Base-by-base conservation (phyloP, 2,329 filamentous ascomycete genomes). In the Beauveria sp. region DNA sequence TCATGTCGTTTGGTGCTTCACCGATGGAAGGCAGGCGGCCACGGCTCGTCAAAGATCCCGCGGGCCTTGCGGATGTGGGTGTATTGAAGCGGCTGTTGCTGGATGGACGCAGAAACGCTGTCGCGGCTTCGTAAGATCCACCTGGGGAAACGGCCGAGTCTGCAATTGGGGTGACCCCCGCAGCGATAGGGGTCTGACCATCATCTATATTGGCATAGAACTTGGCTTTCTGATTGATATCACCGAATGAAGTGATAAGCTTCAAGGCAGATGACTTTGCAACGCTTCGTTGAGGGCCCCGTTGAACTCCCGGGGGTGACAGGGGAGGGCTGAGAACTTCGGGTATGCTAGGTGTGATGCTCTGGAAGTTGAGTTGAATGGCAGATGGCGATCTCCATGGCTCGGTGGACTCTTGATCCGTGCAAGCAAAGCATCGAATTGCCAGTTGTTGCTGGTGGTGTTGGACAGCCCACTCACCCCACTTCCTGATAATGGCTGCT, bases 361-460 rank as follows among this genome's bases (percentile, higher is more conserved):
- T 80, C 65, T 82, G 78, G 70, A 85, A 85, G 65, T 76, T 83
- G 48, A 87, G 74, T 67, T 80, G 87, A 66, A 73, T 82, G 66
- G 91, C 90, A 3, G 89, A 88, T 10, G 93, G 92, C 9, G 93
- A 96, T 22, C 88, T 85, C 93, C 92, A 97, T 1, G 91, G 88
- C 72, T 95, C 91, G 0, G 88, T 86, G 0, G 90, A 89, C 71
- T 97, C 92, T 22, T 88, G 82, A 26, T 90, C 91, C 20, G 91
- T 95, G 72, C 93, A 97, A 54, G 93, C 91, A 72, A 97, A 97
- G 75, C 88, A 98, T 69, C 93, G 83, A 54, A 97, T 95, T 20
- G 95, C 95, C 51, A 99, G 80, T 68, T 96, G 90, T 66, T 95
- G 90, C 69, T 96, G 89, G 18, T 90, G 89, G 68, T 95, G 88